Evolutionary conservation across 768 basidiomycete genomes (phyloP).

Genomic region (Leucosporidium creatinivorum): DNA sequence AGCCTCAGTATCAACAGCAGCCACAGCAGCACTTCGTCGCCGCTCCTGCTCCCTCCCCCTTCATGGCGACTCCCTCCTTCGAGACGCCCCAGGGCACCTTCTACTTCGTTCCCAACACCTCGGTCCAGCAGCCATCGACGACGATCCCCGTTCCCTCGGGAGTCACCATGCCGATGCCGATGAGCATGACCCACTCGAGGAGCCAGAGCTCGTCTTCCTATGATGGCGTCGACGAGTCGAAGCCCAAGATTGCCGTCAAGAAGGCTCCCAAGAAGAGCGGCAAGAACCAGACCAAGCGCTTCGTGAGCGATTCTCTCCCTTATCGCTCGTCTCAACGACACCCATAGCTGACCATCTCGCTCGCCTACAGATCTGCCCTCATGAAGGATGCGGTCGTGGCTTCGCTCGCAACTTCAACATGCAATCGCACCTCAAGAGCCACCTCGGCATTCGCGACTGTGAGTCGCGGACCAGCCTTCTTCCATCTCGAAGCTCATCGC

Average conservation of each 20-base stretch:
- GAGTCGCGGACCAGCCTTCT: background rate
- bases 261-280: slow-evolving; percentile 1
- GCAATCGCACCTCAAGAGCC: slow-evolving; percentile 31
- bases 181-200: background rate
- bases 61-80: background rate
- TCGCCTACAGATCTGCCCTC: slow-evolving; percentile 19
- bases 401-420: slow-evolving; percentile 33
- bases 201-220: background rate
- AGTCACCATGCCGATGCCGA: background rate
- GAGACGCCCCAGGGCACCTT: background rate
- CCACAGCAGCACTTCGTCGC: background rate
- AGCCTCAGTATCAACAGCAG: background rate
- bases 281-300: slow-evolving; percentile 7
- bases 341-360: background rate
- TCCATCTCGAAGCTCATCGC: background rate
- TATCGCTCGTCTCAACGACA: background rate
- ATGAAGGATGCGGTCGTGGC: slow-evolving; percentile 20
- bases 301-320: background rate
- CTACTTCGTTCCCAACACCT: slow-evolving; percentile 5
- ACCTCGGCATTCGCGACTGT: slow-evolving; percentile 31
- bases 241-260: background rate
- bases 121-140: background rate
- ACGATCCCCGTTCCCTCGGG: background rate
- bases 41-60: background rate
- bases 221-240: background rate